Evolutionary conservation across 805 yeast species (phyloP), one percentile per base, ranked within the genome.

Genomic region (Deakozyma indianensis): DNA sequence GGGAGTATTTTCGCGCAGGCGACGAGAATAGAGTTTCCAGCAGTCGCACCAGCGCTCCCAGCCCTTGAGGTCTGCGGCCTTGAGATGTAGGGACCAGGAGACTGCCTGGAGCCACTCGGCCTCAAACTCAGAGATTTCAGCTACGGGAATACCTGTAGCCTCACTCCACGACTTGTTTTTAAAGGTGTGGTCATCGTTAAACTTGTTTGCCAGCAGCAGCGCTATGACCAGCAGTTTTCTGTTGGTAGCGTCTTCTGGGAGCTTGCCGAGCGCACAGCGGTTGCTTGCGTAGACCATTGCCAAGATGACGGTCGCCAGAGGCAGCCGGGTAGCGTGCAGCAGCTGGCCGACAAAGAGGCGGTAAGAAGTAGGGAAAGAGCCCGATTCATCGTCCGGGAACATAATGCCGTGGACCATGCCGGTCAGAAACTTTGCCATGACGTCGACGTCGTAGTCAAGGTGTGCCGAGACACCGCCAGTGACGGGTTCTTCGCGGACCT

Each of bases 141-240:
- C 57, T 42, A 84, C 69, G 4, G 75, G 63, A 50, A 90, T 71
- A 18, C 94, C 94, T 3, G 96, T 83, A n/a, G 96, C 97, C 50
- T 86, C 87, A 38, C 86, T 75, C 98, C 98, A 90, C 4, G 96
- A 85, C 57, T 78, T 80, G 66, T 90, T 90, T 49, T 95, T 86
- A 60, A 90, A 90, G 23, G 96, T 90, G 65, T 90, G 87, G 66
- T 90, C 98, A 64, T 90, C 97, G 60, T 88, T 86, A 62, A 86
- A 85, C 66, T 90, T 90, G 68, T 90, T 90, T 42, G 96, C 94
- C 50, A 90, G 68, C 29, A 90, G 75, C 41, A 90, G 70, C 2
- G 94, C 73, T 20, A 82, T 70, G 40, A 80, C 77, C 38, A 86
- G 61, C 59, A 67, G 72, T 20, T 50, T 50, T 16, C 27, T 41